Percentiles rank a stretch among this genome's conserved stretches.
Evolutionary conservation across 495 filamentous ascomycete species (phyloP).

Genomic region (Diplogelasinospora grovesii): DNA sequence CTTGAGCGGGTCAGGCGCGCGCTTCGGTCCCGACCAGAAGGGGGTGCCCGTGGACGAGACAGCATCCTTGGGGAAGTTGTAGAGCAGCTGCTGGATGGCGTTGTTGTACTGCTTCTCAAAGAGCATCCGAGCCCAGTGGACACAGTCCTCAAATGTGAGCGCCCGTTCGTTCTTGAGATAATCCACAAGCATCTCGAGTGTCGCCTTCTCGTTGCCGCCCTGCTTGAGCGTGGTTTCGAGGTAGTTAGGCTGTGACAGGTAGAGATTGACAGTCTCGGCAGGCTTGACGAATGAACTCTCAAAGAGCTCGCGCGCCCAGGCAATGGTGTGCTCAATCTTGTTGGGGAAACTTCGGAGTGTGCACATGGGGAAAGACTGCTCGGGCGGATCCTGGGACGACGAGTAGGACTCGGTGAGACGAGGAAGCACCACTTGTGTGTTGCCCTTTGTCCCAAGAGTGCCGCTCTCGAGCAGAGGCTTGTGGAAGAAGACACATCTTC

Average conservation of each 20-base stretch:
- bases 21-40: conserved; percentile 99
- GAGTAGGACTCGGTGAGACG: conserved; percentile 94
- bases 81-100: conserved; percentile 90
- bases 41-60: conserved; percentile 77
- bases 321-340: conserved; percentile 97
- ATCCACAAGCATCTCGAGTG: conserved; percentile 81
- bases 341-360: conserved; percentile 97
- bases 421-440: conserved; percentile 91
- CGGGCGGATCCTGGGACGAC: conserved; percentile 94
- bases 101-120: conserved; percentile 98
- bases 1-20: conserved; percentile 83
- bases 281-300: conserved; percentile 89
- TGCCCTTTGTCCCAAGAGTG: conserved; percentile 96
- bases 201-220: conserved; percentile 93
- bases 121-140: conserved; percentile 84
- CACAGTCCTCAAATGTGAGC: conserved; percentile 88
- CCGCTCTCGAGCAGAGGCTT: conserved; percentile 96
- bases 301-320: conserved; percentile 94
- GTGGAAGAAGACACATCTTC: conserved; percentile 96
- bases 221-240: conserved; percentile 85
- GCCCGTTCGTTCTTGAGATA: conserved; percentile 92
- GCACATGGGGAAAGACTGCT: conserved; percentile 98
- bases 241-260: conserved; percentile 87
- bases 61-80: conserved; percentile 96
- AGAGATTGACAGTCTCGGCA: conserved; percentile 91